Conservation (phyloP, 2,329 filamentous ascomycete species). For the Grosmannia serpens region DNA sequence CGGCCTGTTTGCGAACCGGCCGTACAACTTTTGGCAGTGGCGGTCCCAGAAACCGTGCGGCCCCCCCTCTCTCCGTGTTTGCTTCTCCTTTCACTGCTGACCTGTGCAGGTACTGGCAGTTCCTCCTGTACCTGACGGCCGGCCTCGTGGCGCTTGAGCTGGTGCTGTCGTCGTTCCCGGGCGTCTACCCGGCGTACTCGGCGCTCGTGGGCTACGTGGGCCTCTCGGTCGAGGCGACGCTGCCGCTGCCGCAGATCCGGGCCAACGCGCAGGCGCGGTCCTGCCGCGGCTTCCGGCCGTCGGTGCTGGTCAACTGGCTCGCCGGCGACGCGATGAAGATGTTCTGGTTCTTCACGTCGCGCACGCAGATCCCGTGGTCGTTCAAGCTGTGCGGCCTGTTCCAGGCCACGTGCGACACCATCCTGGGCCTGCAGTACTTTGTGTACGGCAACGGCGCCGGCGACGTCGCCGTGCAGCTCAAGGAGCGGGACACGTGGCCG, state of each 20-base stretch:
- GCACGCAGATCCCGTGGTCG: slow-evolving; percentile 57
- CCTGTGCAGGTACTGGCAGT: slow-evolving; percentile 58
- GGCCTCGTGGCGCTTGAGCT: slow-evolving; percentile 52
- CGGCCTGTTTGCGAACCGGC: slow-evolving; percentile 34
- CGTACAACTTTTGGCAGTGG: slow-evolving; percentile 80
- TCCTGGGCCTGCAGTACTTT: slow-evolving; percentile 64
- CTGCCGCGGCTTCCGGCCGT: slow-evolving; percentile 67
- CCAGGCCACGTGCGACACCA: slow-evolving; percentile 64
- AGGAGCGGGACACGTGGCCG: not conserved
- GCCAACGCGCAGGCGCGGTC: slow-evolving; percentile 57
- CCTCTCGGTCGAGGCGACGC: slow-evolving; percentile 66
- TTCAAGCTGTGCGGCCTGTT: slow-evolving; percentile 79
- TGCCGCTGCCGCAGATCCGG: slow-evolving; percentile 69
- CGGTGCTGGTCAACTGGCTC: slow-evolving; percentile 67
- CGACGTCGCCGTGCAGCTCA: not conserved
- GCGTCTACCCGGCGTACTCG: slow-evolving; percentile 55
- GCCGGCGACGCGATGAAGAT: slow-evolving; percentile 78
- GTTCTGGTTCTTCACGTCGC: slow-evolving; percentile 70
- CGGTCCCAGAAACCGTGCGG: slow-evolving; percentile 53
- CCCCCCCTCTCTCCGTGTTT: not conserved
- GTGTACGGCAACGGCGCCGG: slow-evolving; percentile 51
- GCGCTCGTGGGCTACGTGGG: slow-evolving; percentile 61
- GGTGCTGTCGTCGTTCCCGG: slow-evolving; percentile 46
- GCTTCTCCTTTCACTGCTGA: not conserved
- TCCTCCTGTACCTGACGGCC: slow-evolving; percentile 56